Conservation (phyloP, 208 protist species). For the Trypanosoma congolense region DNA sequence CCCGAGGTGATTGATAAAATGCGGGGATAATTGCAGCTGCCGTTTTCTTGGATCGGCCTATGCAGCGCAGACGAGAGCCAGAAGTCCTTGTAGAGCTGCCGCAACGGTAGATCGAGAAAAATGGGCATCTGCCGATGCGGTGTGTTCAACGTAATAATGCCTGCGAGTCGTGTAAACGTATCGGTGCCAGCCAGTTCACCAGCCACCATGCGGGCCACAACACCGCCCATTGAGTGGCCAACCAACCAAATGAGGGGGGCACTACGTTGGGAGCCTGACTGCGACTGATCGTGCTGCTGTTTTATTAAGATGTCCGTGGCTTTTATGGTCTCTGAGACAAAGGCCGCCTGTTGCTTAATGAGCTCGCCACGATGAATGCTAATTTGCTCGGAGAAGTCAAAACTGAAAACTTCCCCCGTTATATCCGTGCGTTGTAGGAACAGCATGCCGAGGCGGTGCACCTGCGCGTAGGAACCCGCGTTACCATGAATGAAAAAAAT, state of each 20-base stretch:
- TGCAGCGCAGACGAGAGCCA: not conserved
- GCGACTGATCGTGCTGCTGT: too few relatives aligned
- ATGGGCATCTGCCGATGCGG: constrained; percentile 38
- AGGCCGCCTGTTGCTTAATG: constrained; percentile 36
- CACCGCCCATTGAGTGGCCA: constrained; percentile 57
- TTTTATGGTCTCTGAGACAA: constrained; percentile 31
- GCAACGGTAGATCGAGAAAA: constrained; percentile 42
- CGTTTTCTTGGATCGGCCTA: not conserved
- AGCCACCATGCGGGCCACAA: constrained; percentile 36
- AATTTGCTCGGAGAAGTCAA: constrained; percentile 39
- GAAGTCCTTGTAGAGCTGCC: constrained; percentile 26
- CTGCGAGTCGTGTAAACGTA: constrained; percentile 12
- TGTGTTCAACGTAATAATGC: constrained; percentile 47
- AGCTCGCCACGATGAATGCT: constrained; percentile 50
- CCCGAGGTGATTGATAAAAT: constrained; percentile 37
- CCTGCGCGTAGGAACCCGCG: constrained; percentile 30
- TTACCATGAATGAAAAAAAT: constrained; percentile 59
- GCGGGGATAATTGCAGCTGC: not conserved
- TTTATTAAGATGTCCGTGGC: too few relatives aligned
- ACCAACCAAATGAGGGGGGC: constrained; percentile 35
- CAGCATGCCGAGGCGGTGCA: constrained; percentile 26
- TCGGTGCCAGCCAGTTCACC: constrained; percentile 9
- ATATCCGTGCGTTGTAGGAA: constrained; percentile 5
- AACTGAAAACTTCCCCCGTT: constrained; percentile 21
- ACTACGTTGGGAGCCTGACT: too few relatives aligned